Evolutionary conservation across 2,329 filamentous ascomycete genomes (phyloP), one percentile per base, ranked within the genome.

Genomic region (Arthrobotrys sphaeroides): DNA sequence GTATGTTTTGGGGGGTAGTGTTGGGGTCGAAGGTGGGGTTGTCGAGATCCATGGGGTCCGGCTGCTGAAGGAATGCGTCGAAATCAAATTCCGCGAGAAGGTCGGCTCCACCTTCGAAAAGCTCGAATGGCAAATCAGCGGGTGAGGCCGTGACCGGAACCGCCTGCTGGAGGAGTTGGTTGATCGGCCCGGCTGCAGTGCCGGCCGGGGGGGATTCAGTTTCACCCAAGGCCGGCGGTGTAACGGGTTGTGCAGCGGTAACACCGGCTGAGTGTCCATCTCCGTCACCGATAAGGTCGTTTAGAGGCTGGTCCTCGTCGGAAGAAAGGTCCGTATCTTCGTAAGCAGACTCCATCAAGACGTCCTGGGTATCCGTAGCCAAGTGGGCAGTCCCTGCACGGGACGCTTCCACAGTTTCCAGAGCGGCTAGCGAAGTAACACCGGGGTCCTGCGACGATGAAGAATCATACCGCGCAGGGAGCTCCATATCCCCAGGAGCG

Each of bases 11-110:
- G 9, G 72, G 72, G 3, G 49, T 49, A 2, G 33, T 43, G 10
- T 60, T 60, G 16, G 64, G 65, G 20, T 69, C 65, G 22, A 75
- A 69, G 22, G 38, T 45, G 5, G 72, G 55, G 31, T 75, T 69
- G 47, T 75, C 72, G 22, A 75, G 64, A 40, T 75, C 72, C 72
- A 75, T 75, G 5, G 64, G 64, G 20, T 75, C 64, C 3, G 72
- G 49, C 16, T 75, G 70, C 20, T 60, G 26, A 24, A 75, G 72
- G 12, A 64, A 69, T 18, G 53, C 9, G 26, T 68, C 64, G 26
- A 75, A 62, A 18, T 75, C 64, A 33, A 75, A 65, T 5, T 75
- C 72, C 7, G 57, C 33, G 3, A 75, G 40, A 22, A 59, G n/a
- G 42, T 69, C 72, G 1, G 5, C 40, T 24, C 40, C 72, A 2